Evolutionary conservation across 352 stramenopile species (phyloP).

Genomic region (Pelagophyceae sp.): DNA sequence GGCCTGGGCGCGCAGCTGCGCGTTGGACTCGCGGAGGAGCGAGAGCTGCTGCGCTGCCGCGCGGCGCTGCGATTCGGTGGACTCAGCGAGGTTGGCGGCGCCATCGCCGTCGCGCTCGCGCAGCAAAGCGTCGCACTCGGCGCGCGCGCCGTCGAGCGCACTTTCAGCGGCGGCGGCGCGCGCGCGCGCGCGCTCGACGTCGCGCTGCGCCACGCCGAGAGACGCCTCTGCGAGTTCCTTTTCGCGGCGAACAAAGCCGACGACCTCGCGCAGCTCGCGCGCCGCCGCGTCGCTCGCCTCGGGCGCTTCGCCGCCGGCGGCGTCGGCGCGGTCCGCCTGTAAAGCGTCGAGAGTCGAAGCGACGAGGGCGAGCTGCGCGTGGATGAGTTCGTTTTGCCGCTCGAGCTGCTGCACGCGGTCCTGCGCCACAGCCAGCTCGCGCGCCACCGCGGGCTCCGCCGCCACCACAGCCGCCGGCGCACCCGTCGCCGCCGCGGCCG

Average conservation of each 20-base stretch:
- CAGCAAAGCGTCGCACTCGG: conserved; percentile 11
- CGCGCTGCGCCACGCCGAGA: neutral
- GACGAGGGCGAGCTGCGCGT: conserved; percentile 10
- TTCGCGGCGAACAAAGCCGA: conserved; percentile 9
- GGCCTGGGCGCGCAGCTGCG: neutral
- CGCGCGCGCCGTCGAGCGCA: neutral
- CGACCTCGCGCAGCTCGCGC: conserved; percentile 16
- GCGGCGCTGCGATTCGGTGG: neutral
- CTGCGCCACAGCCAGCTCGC: neutral
- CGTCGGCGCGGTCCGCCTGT: neutral
- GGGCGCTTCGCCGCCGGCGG: neutral
- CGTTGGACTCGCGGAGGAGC: conserved; percentile 15
- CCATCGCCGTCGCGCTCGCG: neutral
- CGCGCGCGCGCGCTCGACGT: neutral
- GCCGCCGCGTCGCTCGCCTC: neutral
- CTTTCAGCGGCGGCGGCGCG: neutral
- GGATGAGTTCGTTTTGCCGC: conserved; percentile 12
- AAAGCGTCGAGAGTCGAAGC: neutral
- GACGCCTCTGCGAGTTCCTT: conserved; percentile 15
- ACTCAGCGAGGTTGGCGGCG: neutral
- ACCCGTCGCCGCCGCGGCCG: too few relatives aligned
- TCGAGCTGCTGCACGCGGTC: neutral
- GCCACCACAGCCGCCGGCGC: neutral
- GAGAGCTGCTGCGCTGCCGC: neutral
- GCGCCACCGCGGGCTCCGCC: neutral